Evolutionary conservation across 2,329 filamentous ascomycete genomes (phyloP), one percentile per base, ranked within the genome.

Genomic region (Penicillium digitatum): DNA sequence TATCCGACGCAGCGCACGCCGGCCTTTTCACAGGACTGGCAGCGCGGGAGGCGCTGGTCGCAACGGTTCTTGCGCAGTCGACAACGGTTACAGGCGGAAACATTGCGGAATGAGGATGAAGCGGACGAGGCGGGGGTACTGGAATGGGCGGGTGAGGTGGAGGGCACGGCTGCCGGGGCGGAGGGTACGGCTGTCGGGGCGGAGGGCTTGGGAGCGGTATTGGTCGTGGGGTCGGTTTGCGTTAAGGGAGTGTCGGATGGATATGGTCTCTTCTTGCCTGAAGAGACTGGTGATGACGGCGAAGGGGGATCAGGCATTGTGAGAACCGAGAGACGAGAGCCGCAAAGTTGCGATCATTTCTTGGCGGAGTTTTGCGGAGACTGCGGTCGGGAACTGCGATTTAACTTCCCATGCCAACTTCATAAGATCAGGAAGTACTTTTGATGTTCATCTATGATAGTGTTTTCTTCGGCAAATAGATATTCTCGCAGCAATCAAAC

Each of bases 51-150:
- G 62, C 88, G 87, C 80, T 96, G 93, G 74, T 97, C 93, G 75
- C 93, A 97, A 50, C 91, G 83, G 71, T 96, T 97, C 79, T 97
- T 97, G 67, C 93, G 84, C 71, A 95, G 77, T 43, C 93, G 84
- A 74, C 93, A 97, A 38, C 91, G 85, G 77, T 96, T 96, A 76
- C 93, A 97, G 54, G 93, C 93, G 72, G 89, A 95, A 61, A 97
- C 93, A 72, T 92, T 93, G 65, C 89, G 86, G 68, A 93, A 93
- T 62, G 77, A 75, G 9, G 77, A 74, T 44, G 68, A 60, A 32
- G 64, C 59, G 29, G 57, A 52, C 20, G 62, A 59, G 48, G 57
- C 37, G 51, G 66, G 60, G 52, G 63, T 52, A 27, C 66, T 58
- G 12, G 69, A 65, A 40, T 62, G 65, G 24, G 57, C 59, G 38